Percentiles rank a stretch among this genome's conserved stretches.
Evolutionary conservation across 805 yeast genomes (phyloP).

Genomic region (Blastobotrys muscicola): DNA sequence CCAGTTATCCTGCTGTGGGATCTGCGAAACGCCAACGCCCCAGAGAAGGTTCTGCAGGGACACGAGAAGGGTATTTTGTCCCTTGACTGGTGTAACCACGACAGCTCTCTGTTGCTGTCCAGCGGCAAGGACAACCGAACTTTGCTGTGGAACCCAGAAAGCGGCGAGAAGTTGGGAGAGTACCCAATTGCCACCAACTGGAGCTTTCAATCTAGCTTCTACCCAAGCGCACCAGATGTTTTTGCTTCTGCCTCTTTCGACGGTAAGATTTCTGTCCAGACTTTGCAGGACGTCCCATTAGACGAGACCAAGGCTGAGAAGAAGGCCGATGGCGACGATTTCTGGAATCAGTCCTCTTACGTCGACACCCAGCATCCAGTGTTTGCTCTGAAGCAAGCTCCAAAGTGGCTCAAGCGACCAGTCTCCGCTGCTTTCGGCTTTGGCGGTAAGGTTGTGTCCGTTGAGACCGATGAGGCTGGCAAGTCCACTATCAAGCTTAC

Average conservation of each 20-base stretch:
- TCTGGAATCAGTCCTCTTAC: slow-evolving; percentile 55
- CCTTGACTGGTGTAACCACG: slow-evolving; percentile 87
- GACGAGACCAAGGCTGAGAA: slow-evolving; percentile 34
- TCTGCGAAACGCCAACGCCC: slow-evolving; percentile 86
- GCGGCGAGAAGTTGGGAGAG: slow-evolving; percentile 65
- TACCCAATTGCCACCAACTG: slow-evolving; percentile 91
- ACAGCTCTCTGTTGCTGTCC: slow-evolving; percentile 69
- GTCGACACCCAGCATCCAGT: slow-evolving; percentile 44
- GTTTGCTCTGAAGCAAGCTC: slow-evolving; percentile 69
- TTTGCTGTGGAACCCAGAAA: slow-evolving; percentile 79
- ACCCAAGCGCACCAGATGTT: slow-evolving; percentile 79
- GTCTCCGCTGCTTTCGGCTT: slow-evolving; percentile 77
- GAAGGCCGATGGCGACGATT: slow-evolving; percentile 53
- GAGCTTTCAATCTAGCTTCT: slow-evolving; percentile 84
- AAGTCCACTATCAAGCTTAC: slow-evolving; percentile 32
- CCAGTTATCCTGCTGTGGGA: slow-evolving; percentile 90
- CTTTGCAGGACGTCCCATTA: slow-evolving; percentile 67
- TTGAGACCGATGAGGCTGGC: slow-evolving; percentile 36
- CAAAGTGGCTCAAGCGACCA: slow-evolving; percentile 76
- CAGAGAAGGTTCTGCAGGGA: slow-evolving; percentile 64
- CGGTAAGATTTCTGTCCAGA: slow-evolving; percentile 70
- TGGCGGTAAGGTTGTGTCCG: slow-evolving; percentile 77
- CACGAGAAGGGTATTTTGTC: slow-evolving; percentile 85
- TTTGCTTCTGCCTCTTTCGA: slow-evolving; percentile 63
- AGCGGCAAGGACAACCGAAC: slow-evolving; percentile 88